Conservation (phyloP, 2,329 filamentous ascomycete species). For the Apiospora arundinis region DNA sequence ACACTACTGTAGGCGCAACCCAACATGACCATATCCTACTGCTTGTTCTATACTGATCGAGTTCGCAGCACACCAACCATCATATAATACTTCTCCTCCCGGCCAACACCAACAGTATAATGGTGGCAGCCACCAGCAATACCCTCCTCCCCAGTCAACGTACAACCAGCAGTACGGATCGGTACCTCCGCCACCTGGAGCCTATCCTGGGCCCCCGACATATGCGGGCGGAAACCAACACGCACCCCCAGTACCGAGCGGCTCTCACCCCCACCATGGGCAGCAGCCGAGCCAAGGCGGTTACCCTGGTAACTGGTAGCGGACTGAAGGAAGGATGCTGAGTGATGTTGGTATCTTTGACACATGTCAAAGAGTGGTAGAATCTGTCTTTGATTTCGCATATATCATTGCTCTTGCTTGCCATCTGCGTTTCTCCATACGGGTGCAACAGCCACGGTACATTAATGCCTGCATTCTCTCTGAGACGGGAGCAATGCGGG, state of each 20-base stretch:
- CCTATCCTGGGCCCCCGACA: slow-evolving; percentile 37
- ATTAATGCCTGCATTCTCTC: slow-evolving; percentile 13
- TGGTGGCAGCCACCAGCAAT: slow-evolving; percentile 36
- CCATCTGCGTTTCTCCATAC: slow-evolving; percentile 16
- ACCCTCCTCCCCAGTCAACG: slow-evolving; percentile 38
- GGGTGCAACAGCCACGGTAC: slow-evolving; percentile 15
- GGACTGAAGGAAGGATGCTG: background rate
- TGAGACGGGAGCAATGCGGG: background rate
- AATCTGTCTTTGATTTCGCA: slow-evolving; percentile 20
- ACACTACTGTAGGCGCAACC: slow-evolving; percentile 36
- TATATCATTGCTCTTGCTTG: slow-evolving; percentile 16
- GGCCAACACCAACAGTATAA: slow-evolving; percentile 13
- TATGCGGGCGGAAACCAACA: slow-evolving; percentile 32
- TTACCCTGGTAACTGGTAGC: slow-evolving; percentile 43
- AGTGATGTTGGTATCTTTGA: background rate
- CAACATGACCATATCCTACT: background rate
- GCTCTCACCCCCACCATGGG: slow-evolving; percentile 36
- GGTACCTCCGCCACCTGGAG: slow-evolving; percentile 35
- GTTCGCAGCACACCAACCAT: slow-evolving; percentile 36
- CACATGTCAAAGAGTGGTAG: background rate
- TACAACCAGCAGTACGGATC: slow-evolving; percentile 36
- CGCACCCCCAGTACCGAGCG: slow-evolving; percentile 34
- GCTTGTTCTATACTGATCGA: slow-evolving; percentile 4
- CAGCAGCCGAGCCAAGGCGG: slow-evolving; percentile 39
- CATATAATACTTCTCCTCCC: slow-evolving; percentile 2